Evolutionary conservation across 345 rosid species (phyloP).

Genomic region (Citrus cavaleriei): DNA sequence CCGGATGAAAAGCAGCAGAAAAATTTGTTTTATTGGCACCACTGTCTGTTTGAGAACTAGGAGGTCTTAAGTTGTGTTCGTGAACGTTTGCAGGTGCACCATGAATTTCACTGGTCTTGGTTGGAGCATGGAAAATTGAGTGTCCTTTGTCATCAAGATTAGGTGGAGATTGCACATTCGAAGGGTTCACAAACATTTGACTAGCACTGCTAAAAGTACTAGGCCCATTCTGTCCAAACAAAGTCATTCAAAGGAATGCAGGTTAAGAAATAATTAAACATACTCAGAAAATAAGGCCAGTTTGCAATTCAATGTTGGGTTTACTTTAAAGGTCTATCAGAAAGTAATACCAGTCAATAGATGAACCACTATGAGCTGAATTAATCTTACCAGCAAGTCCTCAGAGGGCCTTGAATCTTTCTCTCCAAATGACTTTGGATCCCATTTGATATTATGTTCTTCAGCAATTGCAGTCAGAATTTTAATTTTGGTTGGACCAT

Average conservation of each 20-base stretch:
- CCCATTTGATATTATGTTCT: conserved; percentile 81
- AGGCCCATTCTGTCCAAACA: conserved; percentile 61
- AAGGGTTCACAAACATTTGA: conserved; percentile 27
- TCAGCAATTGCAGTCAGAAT: conserved; percentile 69
- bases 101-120: conserved; percentile 27
- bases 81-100: conserved; percentile 24
- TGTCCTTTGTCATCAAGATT: conserved; percentile 24
- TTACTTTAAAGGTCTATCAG: background rate
- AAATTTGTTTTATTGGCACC: conserved; percentile 9
- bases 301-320: background rate
- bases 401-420: conserved; percentile 44
- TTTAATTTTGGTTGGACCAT: conserved; percentile 72
- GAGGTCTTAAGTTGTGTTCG: conserved; percentile 30
- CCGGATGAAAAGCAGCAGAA: conserved; percentile 27
- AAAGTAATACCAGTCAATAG: background rate
- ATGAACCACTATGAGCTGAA: background rate
- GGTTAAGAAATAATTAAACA: conserved; percentile 5
- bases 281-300: conserved; percentile 3
- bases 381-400: conserved; percentile 51
- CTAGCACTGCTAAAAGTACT: conserved; percentile 33
- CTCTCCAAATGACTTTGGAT: conserved; percentile 56
- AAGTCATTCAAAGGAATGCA: conserved; percentile 8
- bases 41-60: conserved; percentile 25
- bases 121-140: conserved; percentile 31
- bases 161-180: conserved; percentile 27